Evolutionary conservation across 129 eudicot species (phyloP).

Genomic region (Artemisia annua): DNA sequence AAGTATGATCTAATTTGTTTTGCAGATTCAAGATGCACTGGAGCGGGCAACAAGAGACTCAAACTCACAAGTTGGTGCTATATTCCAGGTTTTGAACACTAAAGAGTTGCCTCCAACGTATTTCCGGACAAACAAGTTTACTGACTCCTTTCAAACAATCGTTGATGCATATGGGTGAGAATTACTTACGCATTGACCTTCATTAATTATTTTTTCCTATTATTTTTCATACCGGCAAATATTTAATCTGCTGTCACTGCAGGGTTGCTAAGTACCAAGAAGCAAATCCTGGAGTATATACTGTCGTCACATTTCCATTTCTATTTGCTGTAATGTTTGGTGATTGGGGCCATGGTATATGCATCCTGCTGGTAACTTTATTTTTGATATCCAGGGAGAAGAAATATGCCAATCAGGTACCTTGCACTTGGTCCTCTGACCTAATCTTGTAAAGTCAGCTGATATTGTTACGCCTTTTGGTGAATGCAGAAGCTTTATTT

Average conservation of each 20-base stretch:
- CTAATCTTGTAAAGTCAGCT: too few relatives aligned
- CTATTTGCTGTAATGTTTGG: slow-evolving; percentile 99
- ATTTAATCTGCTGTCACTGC: slow-evolving; percentile 25
- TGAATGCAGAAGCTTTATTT: too few relatives aligned
- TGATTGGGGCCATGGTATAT: slow-evolving; percentile 98
- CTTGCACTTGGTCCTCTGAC: background rate
- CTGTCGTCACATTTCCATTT: slow-evolving; percentile 90
- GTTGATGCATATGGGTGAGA: slow-evolving; percentile 99
- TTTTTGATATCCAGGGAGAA: slow-evolving; percentile 66
- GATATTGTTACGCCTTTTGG: too few relatives aligned
- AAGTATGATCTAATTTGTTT: background rate
- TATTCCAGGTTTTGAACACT: slow-evolving; percentile 76
- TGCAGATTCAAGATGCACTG: slow-evolving; percentile 85
- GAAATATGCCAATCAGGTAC: slow-evolving; percentile 78
- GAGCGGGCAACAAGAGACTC: slow-evolving; percentile 75
- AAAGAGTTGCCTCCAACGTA: slow-evolving; percentile 91
- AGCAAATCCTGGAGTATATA: slow-evolving; percentile 92
- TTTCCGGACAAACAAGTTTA: slow-evolving; percentile 82
- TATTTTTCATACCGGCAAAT: background rate
- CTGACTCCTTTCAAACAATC: slow-evolving; percentile 79
- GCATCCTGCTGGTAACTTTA: slow-evolving; percentile 65
- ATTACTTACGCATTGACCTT: background rate
- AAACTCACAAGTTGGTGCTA: slow-evolving; percentile 90
- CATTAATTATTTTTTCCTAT: background rate
- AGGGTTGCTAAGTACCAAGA: slow-evolving; percentile 96